Percentiles rank a stretch among this genome's conserved stretches.
Evolutionary conservation across 164 flowering plant genomes (phyloP).

Genomic region (Vitis riparia): DNA sequence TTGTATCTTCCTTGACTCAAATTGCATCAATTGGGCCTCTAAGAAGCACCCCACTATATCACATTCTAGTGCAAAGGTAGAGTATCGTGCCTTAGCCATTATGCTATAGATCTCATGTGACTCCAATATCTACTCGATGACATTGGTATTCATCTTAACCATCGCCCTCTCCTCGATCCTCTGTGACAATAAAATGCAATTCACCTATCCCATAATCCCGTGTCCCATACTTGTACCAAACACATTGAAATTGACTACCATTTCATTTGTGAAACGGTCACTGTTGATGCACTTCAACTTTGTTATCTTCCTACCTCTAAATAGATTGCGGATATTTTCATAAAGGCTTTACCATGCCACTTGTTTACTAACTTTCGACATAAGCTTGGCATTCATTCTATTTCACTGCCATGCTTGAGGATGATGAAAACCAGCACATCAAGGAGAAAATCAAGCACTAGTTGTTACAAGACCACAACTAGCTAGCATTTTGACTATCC

Average conservation of each 20-base stretch:
- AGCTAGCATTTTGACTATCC: too few relatives aligned
- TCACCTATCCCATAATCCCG: not conserved
- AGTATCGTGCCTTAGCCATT: not conserved
- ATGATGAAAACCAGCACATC: too few relatives aligned
- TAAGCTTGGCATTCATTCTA: too few relatives aligned
- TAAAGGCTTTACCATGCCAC: too few relatives aligned
- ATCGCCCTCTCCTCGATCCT: not conserved
- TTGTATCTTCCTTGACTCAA: not conserved
- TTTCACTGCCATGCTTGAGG: too few relatives aligned
- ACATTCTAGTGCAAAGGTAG: slow-evolving; percentile 5
- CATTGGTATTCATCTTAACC: not conserved
- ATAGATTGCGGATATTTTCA: too few relatives aligned
- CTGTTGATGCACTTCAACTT: too few relatives aligned
- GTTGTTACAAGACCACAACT: too few relatives aligned
- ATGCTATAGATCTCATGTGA: not conserved
- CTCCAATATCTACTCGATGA: not conserved
- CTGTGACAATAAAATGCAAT: not conserved
- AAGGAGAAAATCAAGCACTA: too few relatives aligned
- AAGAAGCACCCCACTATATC: not conserved
- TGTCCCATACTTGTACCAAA: not conserved
- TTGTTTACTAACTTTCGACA: too few relatives aligned
- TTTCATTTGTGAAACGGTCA: too few relatives aligned
- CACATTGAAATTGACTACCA: not conserved
- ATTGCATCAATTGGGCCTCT: not conserved
- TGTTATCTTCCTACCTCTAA: too few relatives aligned